These are phyloP conservation scores for Aspergillus sparsus DNA, from an alignment of 495 filamentous ascomycete species.

Conservation along the genomic window DNA sequence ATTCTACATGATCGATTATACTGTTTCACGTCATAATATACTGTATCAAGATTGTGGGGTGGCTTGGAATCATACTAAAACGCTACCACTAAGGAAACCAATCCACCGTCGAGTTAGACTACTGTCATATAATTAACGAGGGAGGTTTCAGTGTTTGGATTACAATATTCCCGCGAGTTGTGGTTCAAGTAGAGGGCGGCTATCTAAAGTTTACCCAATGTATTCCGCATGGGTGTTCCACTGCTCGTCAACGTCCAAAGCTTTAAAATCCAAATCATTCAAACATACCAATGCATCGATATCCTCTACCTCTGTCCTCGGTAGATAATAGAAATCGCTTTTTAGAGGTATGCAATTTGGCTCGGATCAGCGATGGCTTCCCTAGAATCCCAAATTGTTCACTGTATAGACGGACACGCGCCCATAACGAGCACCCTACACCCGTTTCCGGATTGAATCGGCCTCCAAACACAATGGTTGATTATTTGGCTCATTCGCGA, in stretches of 20 bases:
- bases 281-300: conserved; percentile 45
- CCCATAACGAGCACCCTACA: conserved; percentile 32
- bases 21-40: neutral
- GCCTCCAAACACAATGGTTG: conserved; percentile 33
- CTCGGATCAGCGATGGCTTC: conserved; percentile 44
- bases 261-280: conserved; percentile 41
- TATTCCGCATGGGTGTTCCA: conserved; percentile 32
- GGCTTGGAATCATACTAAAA: neutral
- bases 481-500: conserved; percentile 33
- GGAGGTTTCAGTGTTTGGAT: no score
- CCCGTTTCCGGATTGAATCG: conserved; percentile 26
- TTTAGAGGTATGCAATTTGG: conserved; percentile 43
- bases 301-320: conserved; percentile 38
- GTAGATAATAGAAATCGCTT: conserved; percentile 46
- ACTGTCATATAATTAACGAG: no score
- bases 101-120: no score
- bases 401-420: conserved; percentile 17
- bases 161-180: no score
- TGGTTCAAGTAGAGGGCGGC: no score
- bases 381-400: conserved; percentile 37
- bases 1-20: no score
- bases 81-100: no score
- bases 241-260: conserved; percentile 38
- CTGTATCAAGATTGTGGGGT: conserved; percentile 1
- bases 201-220: conserved; percentile 32